Evolutionary conservation across 2,329 filamentous ascomycete species (phyloP), one percentile per base, ranked within the genome.

Genomic region (Pseudocercospora cruenta): DNA sequence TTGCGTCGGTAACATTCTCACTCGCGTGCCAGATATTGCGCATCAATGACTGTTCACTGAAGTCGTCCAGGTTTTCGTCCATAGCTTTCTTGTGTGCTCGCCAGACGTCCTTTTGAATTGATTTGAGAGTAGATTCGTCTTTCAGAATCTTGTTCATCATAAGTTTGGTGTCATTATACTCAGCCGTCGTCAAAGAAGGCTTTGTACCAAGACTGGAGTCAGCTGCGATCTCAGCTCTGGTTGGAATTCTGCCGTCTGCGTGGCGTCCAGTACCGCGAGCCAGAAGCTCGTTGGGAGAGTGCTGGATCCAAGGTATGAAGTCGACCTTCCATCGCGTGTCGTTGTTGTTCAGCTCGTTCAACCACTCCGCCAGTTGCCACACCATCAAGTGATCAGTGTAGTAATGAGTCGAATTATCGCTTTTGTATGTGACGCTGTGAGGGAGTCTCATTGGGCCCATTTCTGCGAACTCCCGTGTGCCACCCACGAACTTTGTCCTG

Each of bases 371-470:
- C 0, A 90, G 80, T 72, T 89, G 85, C 74, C 88, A 89, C 0
- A 89, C 85, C 71, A 90, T 80, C 68, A 86, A 82, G 71, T 89
- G 87, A 69, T 90, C 88, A 3, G 83, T 82, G 67, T 89, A 86
- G 62, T 86, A 82, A 2, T 82, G 68, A 0, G 84, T 88, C 69
- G 84, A 80, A 68, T 88, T 87, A 19, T 82, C 81, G 22, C 79
- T 78, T 3, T 81, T 74, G 68, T 85, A 82, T 8, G 73, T 78
- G 19, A 80, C 75, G 1, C 80, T 81, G 10, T 84, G 78, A 0
- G 88, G 88, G 67, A 90, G 85, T 3, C 87, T 79, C 87, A 90
- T 89, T 0, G 87, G 86, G 0, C 88, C 88, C 85, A 84, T 83
- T 74, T 90, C 88, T 70, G 89, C 87, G 74, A 89, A 90, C 19